phyloP scores from a whole-genome alignment of 305 asterid genomes.

The Coffea humblotiana region DNA sequence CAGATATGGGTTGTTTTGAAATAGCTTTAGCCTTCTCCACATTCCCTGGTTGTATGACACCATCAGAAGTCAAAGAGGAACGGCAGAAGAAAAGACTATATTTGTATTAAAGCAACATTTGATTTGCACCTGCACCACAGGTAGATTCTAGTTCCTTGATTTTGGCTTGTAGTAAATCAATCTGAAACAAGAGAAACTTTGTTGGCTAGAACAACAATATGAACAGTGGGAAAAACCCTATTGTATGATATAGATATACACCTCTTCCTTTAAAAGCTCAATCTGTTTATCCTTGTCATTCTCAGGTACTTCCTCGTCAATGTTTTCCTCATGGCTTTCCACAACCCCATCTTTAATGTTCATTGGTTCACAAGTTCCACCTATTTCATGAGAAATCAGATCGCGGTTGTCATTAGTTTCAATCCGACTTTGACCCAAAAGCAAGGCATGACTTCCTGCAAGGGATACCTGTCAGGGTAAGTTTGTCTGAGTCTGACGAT shows the following conservation, averaged over 20 bases:
- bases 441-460: slow-evolving; percentile 34
- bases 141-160: slow-evolving; percentile 53
- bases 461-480: slow-evolving; percentile 35
- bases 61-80: slow-evolving; percentile 14
- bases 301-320: slow-evolving; percentile 36
- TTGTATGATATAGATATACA: slow-evolving; percentile 25
- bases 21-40: slow-evolving; percentile 30
- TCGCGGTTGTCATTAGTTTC: slow-evolving; percentile 32
- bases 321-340: slow-evolving; percentile 38
- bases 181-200: slow-evolving; percentile 45
- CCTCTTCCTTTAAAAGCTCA: slow-evolving; percentile 69
- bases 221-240: slow-evolving; percentile 3
- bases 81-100: not conserved
- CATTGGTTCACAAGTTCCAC: slow-evolving; percentile 27
- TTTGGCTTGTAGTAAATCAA: slow-evolving; percentile 60
- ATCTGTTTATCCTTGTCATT: slow-evolving; percentile 47
- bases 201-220: slow-evolving; percentile 20
- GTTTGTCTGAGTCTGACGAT: slow-evolving; percentile 57
- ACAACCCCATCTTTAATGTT: slow-evolving; percentile 36
- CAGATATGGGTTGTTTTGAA: slow-evolving; percentile 36
- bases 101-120: not conserved
- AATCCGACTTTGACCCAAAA: slow-evolving; percentile 35
- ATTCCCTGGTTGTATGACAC: slow-evolving; percentile 41
- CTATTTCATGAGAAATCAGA: slow-evolving; percentile 24
- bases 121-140: slow-evolving; percentile 46